These are phyloP conservation scores for Kwoniella shivajii DNA, from an alignment of 1,284 basidiomycete species.

Conservation along the genomic window DNA sequence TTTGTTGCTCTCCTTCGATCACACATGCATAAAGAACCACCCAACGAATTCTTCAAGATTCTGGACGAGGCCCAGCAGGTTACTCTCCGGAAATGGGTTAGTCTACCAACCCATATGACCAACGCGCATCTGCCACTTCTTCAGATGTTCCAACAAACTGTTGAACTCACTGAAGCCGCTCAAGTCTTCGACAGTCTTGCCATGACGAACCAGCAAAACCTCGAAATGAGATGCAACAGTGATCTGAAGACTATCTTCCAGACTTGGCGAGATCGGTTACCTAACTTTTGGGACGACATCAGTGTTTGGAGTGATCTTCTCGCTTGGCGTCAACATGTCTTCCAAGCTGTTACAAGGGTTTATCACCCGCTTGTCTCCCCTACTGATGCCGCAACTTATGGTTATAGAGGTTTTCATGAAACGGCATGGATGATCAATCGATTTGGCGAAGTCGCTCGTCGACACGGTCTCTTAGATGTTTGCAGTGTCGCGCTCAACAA, in stretches of 20 bases:
- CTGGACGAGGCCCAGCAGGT: constrained; percentile 97
- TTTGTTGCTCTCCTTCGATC: constrained; percentile 77
- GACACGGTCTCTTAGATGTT: constrained; percentile 94
- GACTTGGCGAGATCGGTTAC: constrained; percentile 95
- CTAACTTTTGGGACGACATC: constrained; percentile 96
- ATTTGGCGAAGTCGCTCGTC: constrained; percentile 98
- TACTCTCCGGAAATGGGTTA: constrained; percentile 93
- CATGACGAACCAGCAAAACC: constrained; percentile 81
- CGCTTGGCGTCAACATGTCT: constrained; percentile 91
- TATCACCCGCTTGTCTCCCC: constrained; percentile 85
- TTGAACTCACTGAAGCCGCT: constrained; percentile 94
- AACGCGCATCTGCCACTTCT: constrained; percentile 91
- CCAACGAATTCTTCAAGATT: constrained; percentile 74
- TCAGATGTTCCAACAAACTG: constrained; percentile 98
- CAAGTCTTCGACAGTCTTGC: constrained; percentile 91
- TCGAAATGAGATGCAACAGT: constrained; percentile 85
- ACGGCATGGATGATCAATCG: constrained; percentile 99
- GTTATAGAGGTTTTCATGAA: constrained; percentile 98
- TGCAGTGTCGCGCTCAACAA: constrained; percentile 94
- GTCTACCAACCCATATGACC: constrained; percentile 79
- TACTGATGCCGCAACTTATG: constrained; percentile 68
- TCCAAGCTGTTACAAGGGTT: constrained; percentile 92
- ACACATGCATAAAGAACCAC: constrained; percentile 54
- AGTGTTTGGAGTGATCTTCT: constrained; percentile 98
- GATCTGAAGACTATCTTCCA: constrained; percentile 95